These are phyloP conservation scores for Coemansia biformis DNA, from an alignment of 192 early-diverging fungal genomes.

Conservation along the genomic window DNA sequence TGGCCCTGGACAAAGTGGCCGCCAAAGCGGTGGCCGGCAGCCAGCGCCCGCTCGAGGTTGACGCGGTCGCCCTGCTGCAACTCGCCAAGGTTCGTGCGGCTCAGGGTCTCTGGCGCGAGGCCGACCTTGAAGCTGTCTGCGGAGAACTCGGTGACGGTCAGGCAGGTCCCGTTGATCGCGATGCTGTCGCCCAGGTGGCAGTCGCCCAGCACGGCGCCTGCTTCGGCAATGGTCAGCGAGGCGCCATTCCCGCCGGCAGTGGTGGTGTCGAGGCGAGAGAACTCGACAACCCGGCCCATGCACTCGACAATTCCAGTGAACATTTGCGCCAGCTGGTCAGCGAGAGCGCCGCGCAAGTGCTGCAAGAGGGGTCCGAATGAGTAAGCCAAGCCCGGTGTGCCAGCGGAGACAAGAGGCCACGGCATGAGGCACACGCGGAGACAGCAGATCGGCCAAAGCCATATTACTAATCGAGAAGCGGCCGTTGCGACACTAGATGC, in stretches of 20 bases:
- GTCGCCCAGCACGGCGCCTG: conserved; percentile 68
- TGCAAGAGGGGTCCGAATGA: neutral
- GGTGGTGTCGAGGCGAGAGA: conserved; percentile 65
- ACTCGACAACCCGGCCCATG: conserved; percentile 70
- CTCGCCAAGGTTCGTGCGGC: conserved; percentile 86
- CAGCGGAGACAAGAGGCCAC: too few relatives aligned
- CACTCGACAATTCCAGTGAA: conserved; percentile 97
- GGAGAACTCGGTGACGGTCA: conserved; percentile 94
- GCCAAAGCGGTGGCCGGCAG: conserved; percentile 80
- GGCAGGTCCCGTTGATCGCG: conserved; percentile 86
- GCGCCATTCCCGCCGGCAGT: conserved; percentile 81
- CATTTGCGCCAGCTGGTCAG: too few relatives aligned
- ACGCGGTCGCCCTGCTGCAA: conserved; percentile 68
- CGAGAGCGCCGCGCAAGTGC: too few relatives aligned
- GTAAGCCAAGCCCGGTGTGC: too few relatives aligned
- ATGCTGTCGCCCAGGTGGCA: conserved; percentile 93
- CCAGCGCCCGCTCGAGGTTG: conserved; percentile 94
- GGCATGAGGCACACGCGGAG: too few relatives aligned
- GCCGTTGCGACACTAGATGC: too few relatives aligned
- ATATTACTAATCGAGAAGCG: too few relatives aligned
- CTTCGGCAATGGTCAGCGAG: conserved; percentile 73
- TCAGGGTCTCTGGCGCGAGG: conserved; percentile 86
- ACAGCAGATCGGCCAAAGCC: too few relatives aligned
- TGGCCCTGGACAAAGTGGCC: conserved; percentile 98
- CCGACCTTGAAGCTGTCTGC: conserved; percentile 81